These are phyloP conservation scores for Jaltomata sinuosa DNA, from an alignment of 257 asterid species.

Conservation along the genomic window DNA sequence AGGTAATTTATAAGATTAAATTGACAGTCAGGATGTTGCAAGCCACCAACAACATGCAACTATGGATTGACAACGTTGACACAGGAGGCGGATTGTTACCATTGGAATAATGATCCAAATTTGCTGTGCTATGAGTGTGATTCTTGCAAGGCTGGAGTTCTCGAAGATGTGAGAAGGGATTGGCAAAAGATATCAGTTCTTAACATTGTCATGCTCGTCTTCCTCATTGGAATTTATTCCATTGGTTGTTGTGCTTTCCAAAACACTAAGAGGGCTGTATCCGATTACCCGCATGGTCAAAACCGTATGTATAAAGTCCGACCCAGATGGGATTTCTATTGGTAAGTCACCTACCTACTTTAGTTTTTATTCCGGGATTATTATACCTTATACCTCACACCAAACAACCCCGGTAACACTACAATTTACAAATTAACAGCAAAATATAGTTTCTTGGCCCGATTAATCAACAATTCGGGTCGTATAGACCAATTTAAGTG, in stretches of 20 bases:
- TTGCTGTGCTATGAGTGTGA: conserved; percentile 79
- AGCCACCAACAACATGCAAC: conserved; percentile 89
- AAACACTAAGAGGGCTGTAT: conserved; percentile 55
- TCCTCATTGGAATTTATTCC: conserved; percentile 75
- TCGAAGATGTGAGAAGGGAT: conserved; percentile 64
- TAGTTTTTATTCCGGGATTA: too few relatives aligned
- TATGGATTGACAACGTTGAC: conserved; percentile 37
- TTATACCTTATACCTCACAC: too few relatives aligned
- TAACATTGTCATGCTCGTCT: conserved; percentile 61
- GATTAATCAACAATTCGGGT: not conserved
- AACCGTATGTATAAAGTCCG: conserved; percentile 78
- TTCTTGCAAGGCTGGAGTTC: conserved; percentile 94
- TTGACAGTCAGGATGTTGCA: conserved; percentile 91
- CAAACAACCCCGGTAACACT: too few relatives aligned
- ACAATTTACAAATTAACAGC: not conserved
- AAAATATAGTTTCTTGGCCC: too few relatives aligned
- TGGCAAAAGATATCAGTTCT: conserved; percentile 91
- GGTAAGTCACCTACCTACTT: conserved; percentile 38
- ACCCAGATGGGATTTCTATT: conserved; percentile 92
- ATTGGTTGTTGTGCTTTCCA: conserved; percentile 92
- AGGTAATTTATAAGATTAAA: not conserved
- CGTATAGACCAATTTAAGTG: not conserved
- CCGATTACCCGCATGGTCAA: conserved; percentile 56
- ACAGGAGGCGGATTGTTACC: conserved; percentile 77
- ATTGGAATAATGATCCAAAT: conserved; percentile 68